Evolutionary conservation across 495 filamentous ascomycete genomes (phyloP).

Genomic region (Neurospora sp.): DNA sequence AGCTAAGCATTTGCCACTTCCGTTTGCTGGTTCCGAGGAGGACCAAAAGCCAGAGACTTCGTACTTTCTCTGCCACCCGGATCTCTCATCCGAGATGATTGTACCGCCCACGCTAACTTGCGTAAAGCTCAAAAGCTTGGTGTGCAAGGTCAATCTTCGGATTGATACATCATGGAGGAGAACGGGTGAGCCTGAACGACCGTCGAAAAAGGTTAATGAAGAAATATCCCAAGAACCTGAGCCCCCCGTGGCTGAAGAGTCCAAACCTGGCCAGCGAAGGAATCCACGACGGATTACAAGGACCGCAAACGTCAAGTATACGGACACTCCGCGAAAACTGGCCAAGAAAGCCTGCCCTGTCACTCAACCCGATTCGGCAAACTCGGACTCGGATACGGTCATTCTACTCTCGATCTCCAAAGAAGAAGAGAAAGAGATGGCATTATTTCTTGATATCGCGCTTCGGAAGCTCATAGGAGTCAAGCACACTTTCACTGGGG

Average conservation of each 20-base stretch:
- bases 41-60: background rate
- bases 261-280: background rate
- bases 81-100: slow-evolving; percentile 17
- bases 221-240: background rate
- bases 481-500: slow-evolving; percentile 15
- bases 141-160: slow-evolving; percentile 12
- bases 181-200: background rate
- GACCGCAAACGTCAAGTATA: background rate
- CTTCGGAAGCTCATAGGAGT: slow-evolving; percentile 25
- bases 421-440: slow-evolving; percentile 13
- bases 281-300: background rate
- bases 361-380: background rate
- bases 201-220: background rate
- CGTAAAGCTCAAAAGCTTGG: slow-evolving; percentile 24
- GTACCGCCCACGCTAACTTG: slow-evolving; percentile 13
- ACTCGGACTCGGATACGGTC: background rate
- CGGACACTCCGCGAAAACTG: background rate
- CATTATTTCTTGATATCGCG: slow-evolving; percentile 22
- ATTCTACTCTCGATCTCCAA: background rate
- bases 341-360: background rate
- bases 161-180: background rate
- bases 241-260: background rate
- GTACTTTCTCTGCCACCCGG: slow-evolving; percentile 20
- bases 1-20: slow-evolving; percentile 4
- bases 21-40: background rate